A percentile compares a stretch with the other conserved stretches of the same genome.
Conservation (phyloP, 257 asterid species). For the Paraleonurus japonicus region DNA sequence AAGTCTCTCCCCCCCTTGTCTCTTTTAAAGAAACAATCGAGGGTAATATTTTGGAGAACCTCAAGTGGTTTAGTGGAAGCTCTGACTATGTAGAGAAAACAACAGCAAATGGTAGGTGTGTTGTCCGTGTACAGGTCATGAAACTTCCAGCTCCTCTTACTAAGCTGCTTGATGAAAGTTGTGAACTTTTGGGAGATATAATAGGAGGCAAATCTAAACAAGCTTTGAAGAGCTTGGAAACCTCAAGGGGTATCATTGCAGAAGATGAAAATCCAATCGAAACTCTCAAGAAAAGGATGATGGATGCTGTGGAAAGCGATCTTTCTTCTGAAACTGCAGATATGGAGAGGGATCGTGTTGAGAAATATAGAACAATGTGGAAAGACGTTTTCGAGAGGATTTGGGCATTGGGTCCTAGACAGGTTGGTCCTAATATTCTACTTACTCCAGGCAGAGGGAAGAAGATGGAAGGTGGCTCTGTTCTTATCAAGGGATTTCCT, state of each 20-base stretch:
- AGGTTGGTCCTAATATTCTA: conserved; percentile 87
- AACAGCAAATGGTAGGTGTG: conserved; percentile 84
- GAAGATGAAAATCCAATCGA: conserved; percentile 75
- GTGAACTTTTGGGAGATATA: conserved; percentile 71
- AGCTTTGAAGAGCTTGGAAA: conserved; percentile 61
- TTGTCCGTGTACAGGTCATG: conserved; percentile 74
- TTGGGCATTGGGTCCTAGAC: conserved; percentile 94
- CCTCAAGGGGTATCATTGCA: conserved; percentile 50
- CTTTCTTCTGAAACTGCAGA: conserved; percentile 38
- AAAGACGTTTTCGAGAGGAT: conserved; percentile 60
- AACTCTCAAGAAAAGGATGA: conserved; percentile 66
- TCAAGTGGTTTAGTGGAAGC: conserved; percentile 51
- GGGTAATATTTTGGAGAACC: conserved; percentile 61
- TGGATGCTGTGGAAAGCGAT: conserved; percentile 70
- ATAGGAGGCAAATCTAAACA: conserved; percentile 71
- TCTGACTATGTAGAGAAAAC: conserved; percentile 74
- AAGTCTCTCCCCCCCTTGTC: conserved; percentile 91
- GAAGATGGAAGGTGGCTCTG: conserved; percentile 44
- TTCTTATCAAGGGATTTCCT: conserved; percentile 67
- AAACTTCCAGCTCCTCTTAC: conserved; percentile 83
- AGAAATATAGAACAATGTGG: conserved; percentile 57
- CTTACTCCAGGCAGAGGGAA: conserved; percentile 56
- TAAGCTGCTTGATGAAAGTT: conserved; percentile 76
- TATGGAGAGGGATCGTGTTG: conserved; percentile 53
- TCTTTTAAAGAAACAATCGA: conserved; percentile 88